Evolutionary conservation across 495 filamentous ascomycete genomes (phyloP).

Genomic region (Daldinia concentrica): DNA sequence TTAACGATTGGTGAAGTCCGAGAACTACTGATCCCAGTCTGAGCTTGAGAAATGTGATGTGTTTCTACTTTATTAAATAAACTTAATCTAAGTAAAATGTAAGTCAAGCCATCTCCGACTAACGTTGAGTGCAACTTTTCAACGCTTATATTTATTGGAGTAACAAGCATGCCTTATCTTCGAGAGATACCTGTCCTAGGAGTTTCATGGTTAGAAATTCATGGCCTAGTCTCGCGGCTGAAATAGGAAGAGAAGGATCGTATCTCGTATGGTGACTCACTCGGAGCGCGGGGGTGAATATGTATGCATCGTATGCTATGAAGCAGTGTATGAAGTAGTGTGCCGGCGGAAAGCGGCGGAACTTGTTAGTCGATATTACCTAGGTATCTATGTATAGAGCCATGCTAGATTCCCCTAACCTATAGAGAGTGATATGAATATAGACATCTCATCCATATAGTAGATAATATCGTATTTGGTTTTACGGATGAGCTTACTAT

Average conservation of each 20-base stretch:
- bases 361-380: neutral
- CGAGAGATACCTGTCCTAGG: neutral
- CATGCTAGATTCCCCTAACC: neutral
- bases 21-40: neutral
- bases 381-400: neutral
- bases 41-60: neutral
- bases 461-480: neutral
- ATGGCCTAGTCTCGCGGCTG: neutral
- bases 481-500: neutral
- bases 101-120: neutral
- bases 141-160: neutral
- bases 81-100: neutral
- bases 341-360: neutral
- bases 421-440: neutral
- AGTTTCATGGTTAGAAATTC: neutral
- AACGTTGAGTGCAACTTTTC: neutral
- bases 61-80: neutral
- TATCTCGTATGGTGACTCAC: conserved; percentile 2
- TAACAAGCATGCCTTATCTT: neutral
- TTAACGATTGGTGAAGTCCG: neutral
- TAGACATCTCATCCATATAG: neutral
- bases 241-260: conserved; percentile 11
- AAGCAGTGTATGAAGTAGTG: neutral
- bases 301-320: neutral
- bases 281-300: neutral